These are phyloP conservation scores for Lotus japonicus DNA, from an alignment of 306 rosid species.

Conservation along the genomic window DNA sequence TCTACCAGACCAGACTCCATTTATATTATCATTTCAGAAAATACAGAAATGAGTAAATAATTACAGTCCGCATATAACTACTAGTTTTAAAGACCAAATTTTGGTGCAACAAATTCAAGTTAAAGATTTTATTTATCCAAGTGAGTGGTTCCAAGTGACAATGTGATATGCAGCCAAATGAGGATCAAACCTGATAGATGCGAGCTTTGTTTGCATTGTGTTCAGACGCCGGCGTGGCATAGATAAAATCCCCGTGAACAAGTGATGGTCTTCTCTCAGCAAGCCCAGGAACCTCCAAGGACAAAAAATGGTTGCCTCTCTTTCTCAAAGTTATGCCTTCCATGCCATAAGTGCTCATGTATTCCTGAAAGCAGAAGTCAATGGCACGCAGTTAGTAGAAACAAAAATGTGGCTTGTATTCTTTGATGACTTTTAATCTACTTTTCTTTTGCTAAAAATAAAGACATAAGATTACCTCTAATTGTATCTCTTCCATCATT, in stretches of 20 bases:
- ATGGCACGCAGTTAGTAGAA: slow-evolving; percentile 13
- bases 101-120: slow-evolving; percentile 4
- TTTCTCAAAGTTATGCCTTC: slow-evolving; percentile 49
- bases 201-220: slow-evolving; percentile 3
- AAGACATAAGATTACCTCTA: slow-evolving; percentile 53
- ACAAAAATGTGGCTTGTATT: background rate
- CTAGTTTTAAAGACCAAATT: background rate
- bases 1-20: background rate
- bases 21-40: background rate
- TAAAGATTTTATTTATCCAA: background rate
- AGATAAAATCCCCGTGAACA: slow-evolving; percentile 69
- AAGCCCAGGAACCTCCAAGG: slow-evolving; percentile 86
- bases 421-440: background rate
- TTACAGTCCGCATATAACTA: background rate
- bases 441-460: background rate
- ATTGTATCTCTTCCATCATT: slow-evolving; percentile 83
- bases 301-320: slow-evolving; percentile 39
- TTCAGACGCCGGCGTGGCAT: slow-evolving; percentile 48
- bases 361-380: slow-evolving; percentile 52
- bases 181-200: slow-evolving; percentile 52
- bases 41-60: background rate
- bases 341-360: slow-evolving; percentile 76
- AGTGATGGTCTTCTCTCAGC: slow-evolving; percentile 96
- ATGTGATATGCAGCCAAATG: slow-evolving; percentile 5
- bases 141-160: background rate